Conservation (phyloP, 1,284 basidiomycete genomes). For the Dichomitus squalens region DNA sequence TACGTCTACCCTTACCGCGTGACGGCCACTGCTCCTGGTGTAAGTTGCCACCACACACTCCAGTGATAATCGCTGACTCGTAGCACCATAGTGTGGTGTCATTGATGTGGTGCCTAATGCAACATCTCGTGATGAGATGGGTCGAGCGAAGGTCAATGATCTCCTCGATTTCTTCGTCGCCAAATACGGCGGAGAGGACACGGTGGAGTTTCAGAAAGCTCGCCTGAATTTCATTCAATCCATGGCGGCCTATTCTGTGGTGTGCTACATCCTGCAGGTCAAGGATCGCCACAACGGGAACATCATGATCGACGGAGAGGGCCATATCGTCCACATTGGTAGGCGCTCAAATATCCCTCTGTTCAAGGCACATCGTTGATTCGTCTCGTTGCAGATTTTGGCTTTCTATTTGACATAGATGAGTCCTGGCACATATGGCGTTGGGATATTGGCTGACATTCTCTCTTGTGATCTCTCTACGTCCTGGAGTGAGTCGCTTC, state of each 20-base stretch:
- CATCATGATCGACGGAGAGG: slow-evolving; percentile 98
- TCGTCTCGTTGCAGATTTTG: slow-evolving; percentile 72
- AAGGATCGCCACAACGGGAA: slow-evolving; percentile 99
- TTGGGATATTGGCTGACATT: slow-evolving; percentile 24
- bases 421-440: slow-evolving; percentile 44
- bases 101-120: slow-evolving; percentile 99
- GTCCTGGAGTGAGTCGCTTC: slow-evolving; percentile 36
- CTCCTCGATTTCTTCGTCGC: slow-evolving; percentile 93
- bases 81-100: slow-evolving; percentile 78
- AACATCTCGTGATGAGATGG: slow-evolving; percentile 99
- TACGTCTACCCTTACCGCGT: slow-evolving; percentile 98
- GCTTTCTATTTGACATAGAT: slow-evolving; percentile 99
- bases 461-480: slow-evolving; percentile 38
- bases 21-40: slow-evolving; percentile 95
- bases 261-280: slow-evolving; percentile 97
- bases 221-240: slow-evolving; percentile 97
- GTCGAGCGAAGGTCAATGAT: slow-evolving; percentile 97
- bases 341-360: slow-evolving; percentile 26
- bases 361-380: neutral
- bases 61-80: neutral
- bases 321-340: slow-evolving; percentile 96
- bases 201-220: slow-evolving; percentile 89
- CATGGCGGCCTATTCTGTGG: slow-evolving; percentile 99
- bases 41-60: slow-evolving; percentile 43
- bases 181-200: slow-evolving; percentile 91